Percentiles rank a stretch among this genome's conserved stretches.
Conservation (phyloP, 495 filamentous ascomycete species). For the Neurospora sublineolata region DNA sequence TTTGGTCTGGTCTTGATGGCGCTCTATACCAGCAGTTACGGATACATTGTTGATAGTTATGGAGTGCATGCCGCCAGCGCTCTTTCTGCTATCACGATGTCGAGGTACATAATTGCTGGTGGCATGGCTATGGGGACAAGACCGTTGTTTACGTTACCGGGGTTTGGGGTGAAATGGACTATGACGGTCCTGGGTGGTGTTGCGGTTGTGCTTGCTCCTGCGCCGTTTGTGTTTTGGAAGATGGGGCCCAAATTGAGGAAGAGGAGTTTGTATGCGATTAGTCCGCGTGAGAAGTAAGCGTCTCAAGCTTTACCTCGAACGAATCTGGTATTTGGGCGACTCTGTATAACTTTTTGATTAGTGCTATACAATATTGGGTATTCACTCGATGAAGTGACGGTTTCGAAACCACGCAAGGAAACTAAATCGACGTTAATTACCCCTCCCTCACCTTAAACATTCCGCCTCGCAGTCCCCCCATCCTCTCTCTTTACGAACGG, state of each 20-base stretch:
- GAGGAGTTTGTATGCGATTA: conserved; percentile 16
- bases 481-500: background rate
- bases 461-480: background rate
- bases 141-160: conserved; percentile 19
- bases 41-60: conserved; percentile 48
- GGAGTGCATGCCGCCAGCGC: conserved; percentile 33
- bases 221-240: conserved; percentile 17
- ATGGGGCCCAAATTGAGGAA: conserved; percentile 15
- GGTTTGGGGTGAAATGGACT: conserved; percentile 26
- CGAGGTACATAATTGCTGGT: conserved; percentile 40
- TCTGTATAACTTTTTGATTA: background rate
- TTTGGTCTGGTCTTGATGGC: conserved; percentile 21
- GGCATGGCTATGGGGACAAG: conserved; percentile 32
- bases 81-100: conserved; percentile 38
- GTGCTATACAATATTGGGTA: background rate
- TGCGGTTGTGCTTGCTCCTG: conserved; percentile 10
- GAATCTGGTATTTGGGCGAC: background rate
- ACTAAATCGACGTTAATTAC: background rate
- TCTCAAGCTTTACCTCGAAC: background rate
- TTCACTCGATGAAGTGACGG: background rate
- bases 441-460: background rate
- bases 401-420: background rate
- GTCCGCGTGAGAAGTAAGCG: background rate
- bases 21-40: conserved; percentile 40
- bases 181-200: conserved; percentile 23